phyloP scores from a whole-genome alignment of 192 early-diverging fungal genomes.

The Chytriomyces confervae region DNA sequence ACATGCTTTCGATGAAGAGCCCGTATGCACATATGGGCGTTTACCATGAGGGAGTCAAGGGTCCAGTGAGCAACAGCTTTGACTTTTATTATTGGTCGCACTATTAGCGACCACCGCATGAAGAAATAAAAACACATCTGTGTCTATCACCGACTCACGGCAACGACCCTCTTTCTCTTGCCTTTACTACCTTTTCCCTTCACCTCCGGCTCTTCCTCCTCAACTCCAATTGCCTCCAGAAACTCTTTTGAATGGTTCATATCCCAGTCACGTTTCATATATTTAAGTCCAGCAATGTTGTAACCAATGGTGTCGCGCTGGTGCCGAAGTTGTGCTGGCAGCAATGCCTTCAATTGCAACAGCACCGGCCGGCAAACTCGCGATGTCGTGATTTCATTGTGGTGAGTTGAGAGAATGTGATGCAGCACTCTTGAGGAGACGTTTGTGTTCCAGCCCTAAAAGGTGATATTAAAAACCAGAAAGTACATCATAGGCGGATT shows the following conservation, averaged over 20 bases:
- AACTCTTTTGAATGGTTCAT: conserved; percentile 46
- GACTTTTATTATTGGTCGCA: too few relatives aligned
- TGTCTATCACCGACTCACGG: conserved; percentile 14
- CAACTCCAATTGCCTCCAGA: conserved; percentile 29
- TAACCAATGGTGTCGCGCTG: conserved; percentile 87
- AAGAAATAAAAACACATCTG: neutral
- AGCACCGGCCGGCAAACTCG: conserved; percentile 78
- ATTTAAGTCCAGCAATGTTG: conserved; percentile 83
- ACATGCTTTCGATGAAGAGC: neutral
- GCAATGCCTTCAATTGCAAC: conserved; percentile 69
- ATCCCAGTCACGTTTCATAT: conserved; percentile 79
- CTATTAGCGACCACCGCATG: neutral
- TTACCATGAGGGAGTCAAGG: too few relatives aligned
- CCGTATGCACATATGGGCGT: too few relatives aligned
- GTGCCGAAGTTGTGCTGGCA: conserved; percentile 67
- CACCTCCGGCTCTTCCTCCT: conserved; percentile 7
- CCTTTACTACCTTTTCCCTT: conserved; percentile 36
- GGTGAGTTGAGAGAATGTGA: conserved; percentile 84
- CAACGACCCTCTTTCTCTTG: conserved; percentile 34
- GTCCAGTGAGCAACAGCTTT: neutral
- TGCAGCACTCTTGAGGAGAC: conserved; percentile 84
- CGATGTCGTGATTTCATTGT: conserved; percentile 86
- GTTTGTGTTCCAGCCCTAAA: conserved; percentile 74
- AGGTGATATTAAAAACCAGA: neutral
- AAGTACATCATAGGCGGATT: conserved; percentile 12